Evolutionary conservation across 306 rosid genomes (phyloP).

Genomic region (Glycine soja): DNA sequence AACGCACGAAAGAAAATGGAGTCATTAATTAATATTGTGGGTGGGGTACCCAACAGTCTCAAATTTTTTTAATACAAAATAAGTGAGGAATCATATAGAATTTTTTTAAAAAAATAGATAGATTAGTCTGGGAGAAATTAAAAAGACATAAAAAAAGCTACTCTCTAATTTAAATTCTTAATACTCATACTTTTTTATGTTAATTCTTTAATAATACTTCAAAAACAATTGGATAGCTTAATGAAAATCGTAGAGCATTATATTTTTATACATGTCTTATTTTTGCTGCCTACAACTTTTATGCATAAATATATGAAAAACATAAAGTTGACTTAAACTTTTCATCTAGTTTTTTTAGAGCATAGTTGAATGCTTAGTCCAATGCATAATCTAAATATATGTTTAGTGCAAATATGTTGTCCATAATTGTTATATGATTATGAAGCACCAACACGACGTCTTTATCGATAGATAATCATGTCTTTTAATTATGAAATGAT

Average conservation of each 20-base stretch:
- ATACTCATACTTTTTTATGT: not conserved
- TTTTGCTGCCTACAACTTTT: not conserved
- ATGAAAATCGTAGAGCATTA: not conserved
- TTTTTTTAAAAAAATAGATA: not conserved
- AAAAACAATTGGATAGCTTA: not conserved
- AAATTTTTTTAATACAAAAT: not conserved
- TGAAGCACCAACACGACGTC: no score
- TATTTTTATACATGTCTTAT: not conserved
- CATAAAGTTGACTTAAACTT: no score
- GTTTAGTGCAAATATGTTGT: no score
- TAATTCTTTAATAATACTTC: not conserved
- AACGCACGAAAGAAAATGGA: slow-evolving; percentile 19
- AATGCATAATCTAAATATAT: no score
- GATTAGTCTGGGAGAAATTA: not conserved
- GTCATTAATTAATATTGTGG: not conserved
- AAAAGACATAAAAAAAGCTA: not conserved
- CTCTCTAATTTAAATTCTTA: not conserved
- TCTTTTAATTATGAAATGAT: no score
- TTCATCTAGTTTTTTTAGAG: no score
- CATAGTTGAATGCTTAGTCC: no score
- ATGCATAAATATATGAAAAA: no score
- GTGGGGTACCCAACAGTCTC: not conserved
- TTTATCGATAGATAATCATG: no score
- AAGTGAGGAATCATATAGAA: not conserved
- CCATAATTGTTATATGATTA: no score